Percentiles rank a stretch among this genome's conserved stretches.
These are phyloP conservation scores for Pyricularia pennisetigena DNA, from an alignment of 2,329 filamentous ascomycete species.

Conservation along the genomic window DNA sequence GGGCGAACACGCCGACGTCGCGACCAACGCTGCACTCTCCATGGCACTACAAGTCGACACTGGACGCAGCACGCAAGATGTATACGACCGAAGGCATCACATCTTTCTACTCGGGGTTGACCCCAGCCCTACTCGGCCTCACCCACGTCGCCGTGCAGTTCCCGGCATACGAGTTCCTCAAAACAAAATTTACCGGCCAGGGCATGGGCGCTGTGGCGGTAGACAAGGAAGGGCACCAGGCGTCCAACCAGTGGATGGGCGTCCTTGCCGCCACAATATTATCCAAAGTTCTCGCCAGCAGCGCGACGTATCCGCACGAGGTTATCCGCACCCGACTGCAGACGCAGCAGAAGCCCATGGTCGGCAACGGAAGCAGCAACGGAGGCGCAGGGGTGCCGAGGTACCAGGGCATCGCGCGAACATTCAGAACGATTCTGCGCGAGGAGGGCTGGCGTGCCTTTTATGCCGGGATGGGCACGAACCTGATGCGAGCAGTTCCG, in stretches of 20 bases:
- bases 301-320: conserved; percentile 93
- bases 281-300: conserved; percentile 90
- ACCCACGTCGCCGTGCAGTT: conserved; percentile 97
- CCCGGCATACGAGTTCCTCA: conserved; percentile 88
- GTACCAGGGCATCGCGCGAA: conserved; percentile 73
- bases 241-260: conserved; percentile 59
- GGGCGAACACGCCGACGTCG: conserved; percentile 42
- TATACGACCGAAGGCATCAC: conserved; percentile 78
- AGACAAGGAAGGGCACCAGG: conserved; percentile 42
- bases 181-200: conserved; percentile 79
- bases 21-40: conserved; percentile 51
- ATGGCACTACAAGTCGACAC: conserved; percentile 85
- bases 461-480: conserved; percentile 94
- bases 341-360: conserved; percentile 70
- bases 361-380: conserved; percentile 20
- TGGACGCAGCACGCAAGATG: conserved; percentile 94
- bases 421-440: conserved; percentile 71
- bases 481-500: conserved; percentile 91
- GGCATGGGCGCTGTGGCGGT: conserved; percentile 66
- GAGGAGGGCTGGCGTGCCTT: conserved; percentile 97
- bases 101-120: conserved; percentile 92
- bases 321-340: conserved; percentile 89
- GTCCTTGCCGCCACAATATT: conserved; percentile 83
- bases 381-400: conserved; percentile 25
- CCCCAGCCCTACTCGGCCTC: conserved; percentile 81